phyloP scores from a whole-genome alignment of 345 rosid genomes.

The Cochlearia excelsa region DNA sequence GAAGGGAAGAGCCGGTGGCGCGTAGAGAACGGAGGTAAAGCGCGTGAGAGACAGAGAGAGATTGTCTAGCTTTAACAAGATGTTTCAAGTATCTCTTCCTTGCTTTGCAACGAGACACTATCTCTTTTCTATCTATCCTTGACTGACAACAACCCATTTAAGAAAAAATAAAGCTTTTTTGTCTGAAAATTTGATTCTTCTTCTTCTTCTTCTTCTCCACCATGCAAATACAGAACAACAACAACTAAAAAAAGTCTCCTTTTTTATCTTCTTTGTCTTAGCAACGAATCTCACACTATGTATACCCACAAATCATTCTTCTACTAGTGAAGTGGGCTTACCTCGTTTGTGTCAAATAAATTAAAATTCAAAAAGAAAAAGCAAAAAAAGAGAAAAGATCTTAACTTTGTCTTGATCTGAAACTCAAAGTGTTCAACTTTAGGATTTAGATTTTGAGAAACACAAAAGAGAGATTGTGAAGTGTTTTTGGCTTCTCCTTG shows the following conservation, averaged over 20 bases:
- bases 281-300: conserved; percentile 17
- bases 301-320: conserved; percentile 5
- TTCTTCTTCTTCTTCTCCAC: conserved; percentile 21
- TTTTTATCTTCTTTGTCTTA: conserved; percentile 3
- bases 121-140: conserved; percentile 71
- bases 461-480: conserved; percentile 6
- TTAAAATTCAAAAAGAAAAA: conserved; percentile 6
- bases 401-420: conserved; percentile 35
- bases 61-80: conserved; percentile 73
- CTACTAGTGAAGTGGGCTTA: conserved; percentile 28
- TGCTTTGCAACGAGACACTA: conserved; percentile 83
- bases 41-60: conserved; percentile 76
- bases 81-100: conserved; percentile 87
- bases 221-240: conserved; percentile 20
- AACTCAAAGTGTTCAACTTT: conserved; percentile 31
- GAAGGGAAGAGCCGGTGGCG: conserved; percentile 72
- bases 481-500: conserved; percentile 9
- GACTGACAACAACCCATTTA: conserved; percentile 88
- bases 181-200: conserved; percentile 8
- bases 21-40: conserved; percentile 90
- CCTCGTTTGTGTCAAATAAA: conserved; percentile 38
- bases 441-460: conserved; percentile 23
- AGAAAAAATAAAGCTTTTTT: neutral
- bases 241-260: neutral
- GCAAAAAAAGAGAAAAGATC: conserved; percentile 28